Base-by-base conservation (phyloP, 2,329 filamentous ascomycete species). In the Coniochaeta hoffmannii region DNA sequence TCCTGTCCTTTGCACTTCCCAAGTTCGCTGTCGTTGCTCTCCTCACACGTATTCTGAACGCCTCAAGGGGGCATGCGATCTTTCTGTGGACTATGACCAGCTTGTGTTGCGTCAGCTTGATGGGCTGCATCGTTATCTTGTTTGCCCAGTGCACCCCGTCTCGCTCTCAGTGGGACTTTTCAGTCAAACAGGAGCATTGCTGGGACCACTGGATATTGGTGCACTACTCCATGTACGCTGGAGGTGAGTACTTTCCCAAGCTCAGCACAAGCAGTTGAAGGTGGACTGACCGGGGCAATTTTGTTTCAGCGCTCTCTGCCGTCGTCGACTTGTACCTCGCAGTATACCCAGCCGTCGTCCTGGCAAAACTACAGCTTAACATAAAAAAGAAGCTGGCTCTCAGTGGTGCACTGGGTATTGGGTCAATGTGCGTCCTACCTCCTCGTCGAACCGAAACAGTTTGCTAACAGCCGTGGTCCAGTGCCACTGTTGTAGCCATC, bases 251-350 rank as follows among this genome's bases (percentile, higher is more conserved):
- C 2, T 8, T 1, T 22, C 0, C 0, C 3, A 7, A 1, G 7
- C 12, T 1, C 9, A 30, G 12, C 24, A 24, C 55, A 30, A 32
- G 7, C 31, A 10, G 1, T 1, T 10, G 41, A 46, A n/a, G n/a
- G 19, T 11, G 26, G 41, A 22, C 11, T 34, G 10, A 30, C 46
- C 15, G 26, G 60, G 30, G 26, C n/a, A 32, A 32, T 56, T 35
- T 34, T 12, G 10, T 12, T 30, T 17, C 50, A 71, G 69, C 62
- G 0, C 60, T 69, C 17, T 73, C 68, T 14, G 70, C 65, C 1
- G 60, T 68, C 24, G 65, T 70, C n/a, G 73, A 76, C 57, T 60
- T 75, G 1, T 76, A 76, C 53, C 66, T 76, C 5, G 72, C 73
- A 15, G 58, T 74, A 0, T 76, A 75, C 35, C 73, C 73, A 0